A percentile compares a stretch with the other conserved stretches of the same genome.
These are phyloP conservation scores for Coemansia sp. DNA, from an alignment of 192 early-diverging fungal species.

Conservation along the genomic window DNA sequence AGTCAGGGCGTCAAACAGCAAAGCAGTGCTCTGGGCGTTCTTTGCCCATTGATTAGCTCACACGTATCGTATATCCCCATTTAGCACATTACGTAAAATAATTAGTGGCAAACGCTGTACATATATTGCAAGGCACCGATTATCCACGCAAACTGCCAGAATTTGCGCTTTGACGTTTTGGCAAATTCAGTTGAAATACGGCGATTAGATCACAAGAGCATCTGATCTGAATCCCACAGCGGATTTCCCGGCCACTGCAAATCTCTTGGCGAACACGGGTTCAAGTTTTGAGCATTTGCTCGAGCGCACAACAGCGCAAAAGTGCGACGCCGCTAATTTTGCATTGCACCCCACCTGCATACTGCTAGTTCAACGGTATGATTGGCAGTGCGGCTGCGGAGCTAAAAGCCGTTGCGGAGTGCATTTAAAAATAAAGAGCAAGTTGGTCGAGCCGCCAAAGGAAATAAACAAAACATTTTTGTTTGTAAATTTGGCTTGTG, in stretches of 20 bases:
- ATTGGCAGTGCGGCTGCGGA: background rate
- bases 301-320: background rate
- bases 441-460: too few relatives aligned
- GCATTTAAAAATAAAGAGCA: background rate
- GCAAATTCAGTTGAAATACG: background rate
- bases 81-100: background rate
- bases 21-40: background rate
- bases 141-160: background rate
- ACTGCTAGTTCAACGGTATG: background rate
- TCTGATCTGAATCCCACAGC: background rate
- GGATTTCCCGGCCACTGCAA: background rate
- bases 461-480: background rate
- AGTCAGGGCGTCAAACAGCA: background rate
- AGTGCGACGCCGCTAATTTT: conserved; percentile 6
- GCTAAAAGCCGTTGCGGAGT: background rate
- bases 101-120: background rate
- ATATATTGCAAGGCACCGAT: background rate
- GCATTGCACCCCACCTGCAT: conserved; percentile 3
- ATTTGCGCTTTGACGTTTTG: too few relatives aligned
- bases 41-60: background rate
- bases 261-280: background rate
- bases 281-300: background rate
- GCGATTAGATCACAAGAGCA: background rate
- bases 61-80: background rate
- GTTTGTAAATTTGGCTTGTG: background rate